Evolutionary conservation across 2,329 filamentous ascomycete genomes (phyloP).

Genomic region (Metarhizium rileyi): DNA sequence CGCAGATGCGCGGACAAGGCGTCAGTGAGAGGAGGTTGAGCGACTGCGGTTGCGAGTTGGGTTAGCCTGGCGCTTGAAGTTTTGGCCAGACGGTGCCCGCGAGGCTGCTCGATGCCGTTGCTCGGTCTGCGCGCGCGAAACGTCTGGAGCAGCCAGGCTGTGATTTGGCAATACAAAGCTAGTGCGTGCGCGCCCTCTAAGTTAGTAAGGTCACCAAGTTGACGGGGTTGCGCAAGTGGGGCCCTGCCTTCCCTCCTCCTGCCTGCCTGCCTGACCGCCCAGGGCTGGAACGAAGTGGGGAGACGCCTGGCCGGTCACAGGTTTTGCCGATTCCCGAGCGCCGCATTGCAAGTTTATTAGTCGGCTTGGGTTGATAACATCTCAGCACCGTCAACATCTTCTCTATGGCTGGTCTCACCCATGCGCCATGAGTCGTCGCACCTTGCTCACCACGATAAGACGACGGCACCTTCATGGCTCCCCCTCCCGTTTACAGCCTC

Average conservation of each 20-base stretch:
- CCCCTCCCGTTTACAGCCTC: neutral
- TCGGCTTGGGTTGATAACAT: too few species aligned
- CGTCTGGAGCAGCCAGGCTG: neutral
- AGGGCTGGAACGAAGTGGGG: neutral
- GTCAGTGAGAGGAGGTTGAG: neutral
- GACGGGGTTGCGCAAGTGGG: neutral
- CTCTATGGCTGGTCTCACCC: neutral
- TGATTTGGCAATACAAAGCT: neutral
- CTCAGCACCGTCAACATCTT: neutral
- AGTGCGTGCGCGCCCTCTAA: neutral
- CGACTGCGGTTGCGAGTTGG: neutral
- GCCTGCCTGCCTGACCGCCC: neutral
- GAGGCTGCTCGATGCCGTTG: neutral
- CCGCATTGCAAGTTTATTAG: too few species aligned
- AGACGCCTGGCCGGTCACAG: constrained; percentile 10
- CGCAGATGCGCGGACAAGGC: neutral
- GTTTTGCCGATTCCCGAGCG: constrained; percentile 16
- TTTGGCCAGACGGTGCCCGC: neutral
- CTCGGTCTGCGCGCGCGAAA: neutral
- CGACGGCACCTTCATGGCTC: constrained; percentile 3
- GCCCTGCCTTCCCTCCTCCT: neutral
- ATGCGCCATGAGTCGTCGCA: constrained; percentile 4
- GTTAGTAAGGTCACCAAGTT: neutral
- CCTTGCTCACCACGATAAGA: neutral
- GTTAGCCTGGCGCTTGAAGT: neutral